Percentiles rank a stretch among this genome's conserved stretches.
Evolutionary conservation across 306 rosid species (phyloP).

Genomic region (Lathyrus tuberosus): DNA sequence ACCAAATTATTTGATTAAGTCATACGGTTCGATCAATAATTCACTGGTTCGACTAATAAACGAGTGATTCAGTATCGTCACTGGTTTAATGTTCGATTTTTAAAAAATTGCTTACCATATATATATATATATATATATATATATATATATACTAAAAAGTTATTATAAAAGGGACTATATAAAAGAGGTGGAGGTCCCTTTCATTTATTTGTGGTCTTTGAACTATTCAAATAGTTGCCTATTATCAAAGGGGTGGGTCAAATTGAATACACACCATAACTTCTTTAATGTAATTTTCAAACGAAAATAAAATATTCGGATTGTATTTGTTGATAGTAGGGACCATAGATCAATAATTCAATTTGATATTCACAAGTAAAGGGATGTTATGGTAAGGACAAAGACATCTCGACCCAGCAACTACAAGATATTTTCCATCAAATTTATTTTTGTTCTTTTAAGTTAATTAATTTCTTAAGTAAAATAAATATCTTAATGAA

Average conservation of each 20-base stretch:
- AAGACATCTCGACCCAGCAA: constrained; percentile 1
- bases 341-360: constrained; percentile 18
- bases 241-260: background rate
- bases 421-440: background rate
- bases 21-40: too few species aligned
- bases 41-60: too few species aligned
- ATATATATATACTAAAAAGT: too few species aligned
- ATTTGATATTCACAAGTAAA: background rate
- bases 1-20: too few species aligned
- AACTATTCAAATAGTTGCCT: background rate
- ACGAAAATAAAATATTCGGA: background rate
- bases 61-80: too few species aligned
- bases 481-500: too few species aligned
- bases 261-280: constrained; percentile 14
- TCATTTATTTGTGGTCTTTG: background rate
- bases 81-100: too few species aligned
- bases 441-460: background rate
- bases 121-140: too few species aligned
- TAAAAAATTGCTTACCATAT: too few species aligned
- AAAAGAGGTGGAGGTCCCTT: background rate
- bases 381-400: background rate
- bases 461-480: too few species aligned
- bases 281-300: background rate
- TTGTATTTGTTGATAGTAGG: background rate
- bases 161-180: too few species aligned